Evolutionary conservation across 176 grass and related monocot genomes (phyloP).

Genomic region (Leersia perrieri): DNA sequence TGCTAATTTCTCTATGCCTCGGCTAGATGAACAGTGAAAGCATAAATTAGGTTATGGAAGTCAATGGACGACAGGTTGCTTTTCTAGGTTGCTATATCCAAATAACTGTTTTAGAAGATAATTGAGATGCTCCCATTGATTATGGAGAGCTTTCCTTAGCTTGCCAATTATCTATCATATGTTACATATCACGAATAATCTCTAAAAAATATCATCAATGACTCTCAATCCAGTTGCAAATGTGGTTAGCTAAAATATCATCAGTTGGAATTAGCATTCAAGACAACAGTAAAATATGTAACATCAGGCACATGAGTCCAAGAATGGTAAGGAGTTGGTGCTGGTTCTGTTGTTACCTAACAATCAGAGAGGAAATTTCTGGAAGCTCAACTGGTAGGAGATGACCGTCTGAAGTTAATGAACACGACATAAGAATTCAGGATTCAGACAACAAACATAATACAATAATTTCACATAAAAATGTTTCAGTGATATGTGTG

Average conservation of each 20-base stretch:
- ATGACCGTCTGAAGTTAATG: constrained; percentile 67
- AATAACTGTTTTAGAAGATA: too few species aligned
- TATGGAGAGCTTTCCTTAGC: not conserved
- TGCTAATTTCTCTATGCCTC: constrained; percentile 82
- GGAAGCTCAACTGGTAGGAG: constrained; percentile 87
- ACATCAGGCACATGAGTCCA: constrained; percentile 7
- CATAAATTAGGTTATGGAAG: constrained; percentile 28
- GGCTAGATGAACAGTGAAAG: constrained; percentile 43
- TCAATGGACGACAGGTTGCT: not conserved
- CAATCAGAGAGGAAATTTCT: constrained; percentile 77
- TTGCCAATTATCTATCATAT: not conserved
- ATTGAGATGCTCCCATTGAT: not conserved
- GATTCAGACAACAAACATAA: constrained; percentile 3
- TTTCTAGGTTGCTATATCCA: not conserved
- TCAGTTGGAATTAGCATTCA: constrained; percentile 1
- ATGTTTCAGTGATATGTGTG: not conserved
- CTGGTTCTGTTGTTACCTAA: constrained; percentile 55
- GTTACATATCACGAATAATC: not conserved
- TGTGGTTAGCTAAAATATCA: constrained; percentile 9
- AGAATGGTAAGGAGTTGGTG: not conserved
- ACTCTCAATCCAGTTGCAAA: not conserved
- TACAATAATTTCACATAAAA: constrained; percentile 14
- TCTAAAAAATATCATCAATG: not conserved
- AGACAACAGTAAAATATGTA: constrained; percentile 10
- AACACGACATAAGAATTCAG: constrained; percentile 21